Evolutionary conservation across 1,284 basidiomycete species (phyloP), one percentile per base, ranked within the genome.

Genomic region (Marasmius sp.): DNA sequence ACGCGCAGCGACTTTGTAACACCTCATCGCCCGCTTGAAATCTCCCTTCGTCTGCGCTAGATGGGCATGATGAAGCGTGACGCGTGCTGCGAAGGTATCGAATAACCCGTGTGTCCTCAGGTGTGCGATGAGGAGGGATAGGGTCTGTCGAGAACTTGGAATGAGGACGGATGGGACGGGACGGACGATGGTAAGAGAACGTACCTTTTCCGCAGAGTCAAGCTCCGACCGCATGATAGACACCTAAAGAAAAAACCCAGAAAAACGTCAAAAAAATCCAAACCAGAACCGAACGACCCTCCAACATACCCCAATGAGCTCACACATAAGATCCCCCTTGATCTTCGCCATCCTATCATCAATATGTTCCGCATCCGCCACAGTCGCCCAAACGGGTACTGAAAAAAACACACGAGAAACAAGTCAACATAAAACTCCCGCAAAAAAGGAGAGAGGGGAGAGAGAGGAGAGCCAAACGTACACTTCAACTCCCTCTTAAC

Each of bases 41-140:
- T 78, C 74, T 6, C 78, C 77, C 14, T 80, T 68, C 4, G 87
- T 84, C 69, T 92, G 90, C 8, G 88, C 85, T 20, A 92, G 81
- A 63, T 92, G 88, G 0, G 85, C 89, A 63, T 90, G 82, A 61
- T 88, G 82, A 4, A 92, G 76, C 1, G 88, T 80, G 14, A 92
- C 84, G 6, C 87, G 84, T 0, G 85, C 78, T 1, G 85, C 78
- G 68, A 87, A 92, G 0, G 72, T 62, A 10, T 71, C 64, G 68
- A 89, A 93, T 41, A 91, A 72, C 11, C 72, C 70, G 61, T 82
- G 72, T 1, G 82, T 84, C 10, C 88, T 83, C 6, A 85, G 81
- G 68, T 88, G 85, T 0, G 88, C 82, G 48, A 89, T 85, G 2
- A 90, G 71, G 2, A 71, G 71, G 54, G 81, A 73, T 3, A 92